Conservation (phyloP, 225 moss, liverwort and hornwort genomes). For the Ulota crispa region DNA sequence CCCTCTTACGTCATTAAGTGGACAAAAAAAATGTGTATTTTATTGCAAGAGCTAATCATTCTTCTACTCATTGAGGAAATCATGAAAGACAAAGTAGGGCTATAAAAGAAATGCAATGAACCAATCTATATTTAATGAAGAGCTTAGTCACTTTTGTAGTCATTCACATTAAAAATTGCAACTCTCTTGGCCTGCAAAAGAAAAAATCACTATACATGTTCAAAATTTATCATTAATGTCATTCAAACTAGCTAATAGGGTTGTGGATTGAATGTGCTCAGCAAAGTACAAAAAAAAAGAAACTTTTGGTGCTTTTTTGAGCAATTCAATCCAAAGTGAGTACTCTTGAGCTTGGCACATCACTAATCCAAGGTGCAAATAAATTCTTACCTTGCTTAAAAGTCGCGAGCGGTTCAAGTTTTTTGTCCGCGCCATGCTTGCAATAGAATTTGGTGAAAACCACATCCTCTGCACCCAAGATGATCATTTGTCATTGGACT, state of each 20-base stretch:
- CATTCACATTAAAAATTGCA: constrained; percentile 31
- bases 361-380: not conserved
- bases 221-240: not conserved
- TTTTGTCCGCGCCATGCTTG: constrained; percentile 45
- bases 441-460: constrained; percentile 45
- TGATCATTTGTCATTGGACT: not conserved
- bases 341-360: not conserved
- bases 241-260: not conserved
- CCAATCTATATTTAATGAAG: constrained; percentile 5
- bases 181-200: constrained; percentile 31
- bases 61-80: not conserved
- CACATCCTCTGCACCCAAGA: constrained; percentile 36
- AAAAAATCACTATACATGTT: not conserved
- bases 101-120: constrained; percentile 16
- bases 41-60: too few relatives aligned
- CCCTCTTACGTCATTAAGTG: too few relatives aligned
- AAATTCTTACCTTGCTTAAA: constrained; percentile 33
- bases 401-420: constrained; percentile 37
- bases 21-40: too few relatives aligned
- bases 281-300: not conserved
- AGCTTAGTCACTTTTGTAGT: constrained; percentile 36
- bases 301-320: not conserved
- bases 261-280: not conserved
- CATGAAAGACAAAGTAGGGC: not conserved
- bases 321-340: not conserved